Base-by-base conservation (phyloP, 495 filamentous ascomycete species). In the Xylaria sp. region DNA sequence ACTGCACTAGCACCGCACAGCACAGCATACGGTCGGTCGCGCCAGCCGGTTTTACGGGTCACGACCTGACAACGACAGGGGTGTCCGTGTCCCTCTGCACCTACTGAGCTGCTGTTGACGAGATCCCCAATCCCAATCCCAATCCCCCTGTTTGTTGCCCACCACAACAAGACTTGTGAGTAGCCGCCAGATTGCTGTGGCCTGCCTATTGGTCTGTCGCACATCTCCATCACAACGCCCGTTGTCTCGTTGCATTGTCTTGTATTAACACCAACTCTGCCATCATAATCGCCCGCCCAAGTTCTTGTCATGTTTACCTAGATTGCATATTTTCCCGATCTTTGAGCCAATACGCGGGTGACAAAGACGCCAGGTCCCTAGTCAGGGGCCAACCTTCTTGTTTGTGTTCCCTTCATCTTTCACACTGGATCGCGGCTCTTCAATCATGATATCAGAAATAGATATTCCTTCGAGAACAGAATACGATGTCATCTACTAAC, bases 321-420 rank as follows among this genome's bases (percentile, higher is more conserved):
- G 24, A 11, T 43, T 21, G 14, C 46, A 8, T 2, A 44, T 29
- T 50, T 15, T 53, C 33, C 21, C 7, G 19, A n/a, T 21, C 43
- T 21, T 15, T 62, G 35, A 43, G 21, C 33, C 11, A 35, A n/a
- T 62, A 21, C 44, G 24, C 31, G 15, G 48, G 37, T 63, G 31
- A n/a, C 46, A 50, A 59, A 58, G 53, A 43, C 68, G 8, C 33
- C 19, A 55, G 58, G 61, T 55, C 68, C 68, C 53, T 24, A 19
- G 21, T 61, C 33, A 40, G 68, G 58, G 44, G 59, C 46, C 57
- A 69, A 43, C 50, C 7, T 61, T 48, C 26, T 53, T 61, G 69
- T 72, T 73, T 65, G 73, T 74, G 72, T 41, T 70, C 69, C 61
- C 55, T 76, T 55, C 66, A 35, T 26, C 48, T 31, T 11, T 21